Evolutionary conservation across 306 rosid genomes (phyloP).

Genomic region (Lathyrus tuberosus): DNA sequence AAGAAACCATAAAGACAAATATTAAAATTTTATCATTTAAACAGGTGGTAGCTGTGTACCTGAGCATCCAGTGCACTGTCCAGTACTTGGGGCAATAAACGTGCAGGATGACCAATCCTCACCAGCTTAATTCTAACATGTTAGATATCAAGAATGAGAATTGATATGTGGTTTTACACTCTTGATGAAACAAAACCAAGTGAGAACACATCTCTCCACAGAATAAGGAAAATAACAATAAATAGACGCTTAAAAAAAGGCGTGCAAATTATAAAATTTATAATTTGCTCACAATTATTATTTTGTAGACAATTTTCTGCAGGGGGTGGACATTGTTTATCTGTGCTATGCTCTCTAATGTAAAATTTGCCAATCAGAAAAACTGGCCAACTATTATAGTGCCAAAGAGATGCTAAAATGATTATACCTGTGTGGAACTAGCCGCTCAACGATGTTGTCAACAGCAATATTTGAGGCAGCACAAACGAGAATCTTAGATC

Average conservation of each 20-base stretch:
- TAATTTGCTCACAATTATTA: not conserved
- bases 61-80: slow-evolving; percentile 98
- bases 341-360: not conserved
- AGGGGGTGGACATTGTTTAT: not conserved
- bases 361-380: slow-evolving; percentile 19
- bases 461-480: slow-evolving; percentile 99
- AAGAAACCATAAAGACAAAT: slow-evolving; percentile 15
- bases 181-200: slow-evolving; percentile 34
- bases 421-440: slow-evolving; percentile 75
- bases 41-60: slow-evolving; percentile 51
- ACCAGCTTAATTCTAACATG: slow-evolving; percentile 81
- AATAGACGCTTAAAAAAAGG: slow-evolving; percentile 2
- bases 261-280: slow-evolving; percentile 11
- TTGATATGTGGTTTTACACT: slow-evolving; percentile 12
- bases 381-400: not conserved
- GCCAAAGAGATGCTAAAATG: slow-evolving; percentile 30
- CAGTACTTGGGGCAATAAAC: slow-evolving; percentile 95
- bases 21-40: slow-evolving; percentile 29
- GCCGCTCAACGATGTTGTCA: slow-evolving; percentile 97
- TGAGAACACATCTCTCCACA: slow-evolving; percentile 26
- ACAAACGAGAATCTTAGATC: slow-evolving; percentile 93
- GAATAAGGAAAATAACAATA: slow-evolving; percentile 16
- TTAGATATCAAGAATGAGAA: slow-evolving; percentile 32
- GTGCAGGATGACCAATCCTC: slow-evolving; percentile 98
- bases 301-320: slow-evolving; percentile 10